These are phyloP conservation scores for Astrothelium macrocarpum DNA, from an alignment of 495 filamentous ascomycete species.

Conservation along the genomic window DNA sequence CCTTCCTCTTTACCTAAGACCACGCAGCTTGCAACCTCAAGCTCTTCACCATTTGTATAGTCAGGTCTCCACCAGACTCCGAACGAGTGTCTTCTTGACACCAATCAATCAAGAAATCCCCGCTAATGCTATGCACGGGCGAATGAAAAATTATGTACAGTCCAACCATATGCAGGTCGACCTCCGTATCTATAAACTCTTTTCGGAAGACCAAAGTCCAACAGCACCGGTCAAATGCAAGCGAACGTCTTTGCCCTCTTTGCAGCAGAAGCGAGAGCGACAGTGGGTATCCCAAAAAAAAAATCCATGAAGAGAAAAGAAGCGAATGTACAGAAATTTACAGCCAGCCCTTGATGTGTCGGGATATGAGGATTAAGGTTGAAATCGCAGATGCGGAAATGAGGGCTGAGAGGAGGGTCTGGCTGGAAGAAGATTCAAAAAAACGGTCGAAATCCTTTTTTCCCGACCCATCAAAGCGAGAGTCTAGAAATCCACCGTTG, in stretches of 20 bases:
- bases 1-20: neutral
- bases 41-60: too few species aligned
- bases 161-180: neutral
- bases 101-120: neutral
- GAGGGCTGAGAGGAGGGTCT: too few species aligned
- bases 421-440: neutral
- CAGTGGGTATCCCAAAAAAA: neutral
- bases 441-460: neutral
- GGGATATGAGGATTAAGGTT: neutral
- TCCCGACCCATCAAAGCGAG: neutral
- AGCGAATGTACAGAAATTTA: conserved; percentile 5
- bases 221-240: neutral
- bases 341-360: neutral
- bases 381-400: neutral
- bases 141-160: neutral
- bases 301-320: neutral
- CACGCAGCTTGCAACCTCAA: too few species aligned
- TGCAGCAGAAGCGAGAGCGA: neutral
- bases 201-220: neutral
- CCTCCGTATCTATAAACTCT: neutral
- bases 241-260: neutral
- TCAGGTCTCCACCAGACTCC: too few species aligned
- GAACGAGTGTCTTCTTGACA: too few species aligned
- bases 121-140: neutral
- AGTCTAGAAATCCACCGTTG: neutral